Percentiles rank a stretch among this genome's conserved stretches.
Conservation (phyloP, 2,329 filamentous ascomycete genomes). For the Venturia aucupariae region DNA sequence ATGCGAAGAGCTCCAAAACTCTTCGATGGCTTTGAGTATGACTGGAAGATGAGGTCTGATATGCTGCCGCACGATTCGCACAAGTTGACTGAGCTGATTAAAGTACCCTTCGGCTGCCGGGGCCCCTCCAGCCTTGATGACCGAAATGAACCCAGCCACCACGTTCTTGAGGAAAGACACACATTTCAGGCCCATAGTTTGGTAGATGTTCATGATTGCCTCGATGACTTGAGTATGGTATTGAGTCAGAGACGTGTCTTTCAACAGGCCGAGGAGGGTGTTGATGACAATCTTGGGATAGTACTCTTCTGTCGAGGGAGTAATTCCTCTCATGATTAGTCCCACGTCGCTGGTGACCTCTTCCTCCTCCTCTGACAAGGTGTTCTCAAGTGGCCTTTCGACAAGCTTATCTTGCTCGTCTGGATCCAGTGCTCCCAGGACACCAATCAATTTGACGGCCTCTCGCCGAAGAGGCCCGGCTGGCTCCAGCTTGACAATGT, state of each 20-base stretch:
- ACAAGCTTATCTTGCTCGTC: slow-evolving; percentile 89
- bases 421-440: slow-evolving; percentile 86
- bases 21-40: slow-evolving; percentile 76
- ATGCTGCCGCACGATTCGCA: slow-evolving; percentile 92
- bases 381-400: slow-evolving; percentile 75
- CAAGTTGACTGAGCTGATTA: slow-evolving; percentile 86
- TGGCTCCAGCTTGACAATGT: slow-evolving; percentile 88
- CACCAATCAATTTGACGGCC: slow-evolving; percentile 94
- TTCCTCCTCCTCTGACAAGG: slow-evolving; percentile 58
- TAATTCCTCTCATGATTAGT: slow-evolving; percentile 94
- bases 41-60: slow-evolving; percentile 83
- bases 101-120: slow-evolving; percentile 90
- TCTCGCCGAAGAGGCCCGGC: slow-evolving; percentile 79
- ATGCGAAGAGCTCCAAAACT: slow-evolving; percentile 78
- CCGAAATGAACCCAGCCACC: slow-evolving; percentile 82
- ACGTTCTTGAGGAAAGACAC: slow-evolving; percentile 91
- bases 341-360: slow-evolving; percentile 75
- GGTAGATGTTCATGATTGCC: slow-evolving; percentile 97
- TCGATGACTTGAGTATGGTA: slow-evolving; percentile 93
- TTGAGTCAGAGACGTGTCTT: slow-evolving; percentile 78
- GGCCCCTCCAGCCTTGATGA: slow-evolving; percentile 72
- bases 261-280: slow-evolving; percentile 82
- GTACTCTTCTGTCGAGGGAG: slow-evolving; percentile 95
- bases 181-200: slow-evolving; percentile 90
- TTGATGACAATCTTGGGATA: slow-evolving; percentile 98